Conservation (phyloP, 2,329 filamentous ascomycete species). For the Stagonosporopsis vannaccii region DNA sequence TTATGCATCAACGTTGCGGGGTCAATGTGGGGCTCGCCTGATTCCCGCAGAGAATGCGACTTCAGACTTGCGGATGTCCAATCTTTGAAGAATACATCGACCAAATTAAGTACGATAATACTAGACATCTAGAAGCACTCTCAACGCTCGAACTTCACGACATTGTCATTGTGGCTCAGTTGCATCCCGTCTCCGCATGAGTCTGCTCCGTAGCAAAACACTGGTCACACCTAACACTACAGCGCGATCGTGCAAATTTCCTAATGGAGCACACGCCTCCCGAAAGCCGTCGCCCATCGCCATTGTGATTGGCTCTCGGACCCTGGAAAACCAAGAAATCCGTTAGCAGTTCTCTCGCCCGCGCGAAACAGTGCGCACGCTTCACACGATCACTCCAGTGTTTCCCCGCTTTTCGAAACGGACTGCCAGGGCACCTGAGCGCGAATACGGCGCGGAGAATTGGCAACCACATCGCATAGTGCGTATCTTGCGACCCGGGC, state of each 20-base stretch:
- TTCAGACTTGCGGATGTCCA: neutral
- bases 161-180: neutral
- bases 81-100: neutral
- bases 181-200: neutral
- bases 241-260: conserved; percentile 16
- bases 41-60: neutral
- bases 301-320: conserved; percentile 12
- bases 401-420: conserved; percentile 15
- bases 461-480: neutral
- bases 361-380: neutral
- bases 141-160: neutral
- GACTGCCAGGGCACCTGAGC: conserved; percentile 1
- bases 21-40: conserved; percentile 10
- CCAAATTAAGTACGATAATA: neutral
- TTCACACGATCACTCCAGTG: neutral
- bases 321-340: conserved; percentile 6
- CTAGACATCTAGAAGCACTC: neutral
- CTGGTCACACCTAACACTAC: neutral
- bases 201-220: neutral
- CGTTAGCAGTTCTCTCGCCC: conserved; percentile 5
- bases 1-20: conserved; percentile 6
- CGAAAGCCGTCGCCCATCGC: neutral
- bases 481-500: neutral
- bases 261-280: conserved; percentile 1
- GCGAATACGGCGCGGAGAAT: neutral